Percentiles rank a stretch among this genome's conserved stretches.
These are phyloP conservation scores for Lepidium aucheri DNA, from an alignment of 345 rosid species.

Conservation along the genomic window DNA sequence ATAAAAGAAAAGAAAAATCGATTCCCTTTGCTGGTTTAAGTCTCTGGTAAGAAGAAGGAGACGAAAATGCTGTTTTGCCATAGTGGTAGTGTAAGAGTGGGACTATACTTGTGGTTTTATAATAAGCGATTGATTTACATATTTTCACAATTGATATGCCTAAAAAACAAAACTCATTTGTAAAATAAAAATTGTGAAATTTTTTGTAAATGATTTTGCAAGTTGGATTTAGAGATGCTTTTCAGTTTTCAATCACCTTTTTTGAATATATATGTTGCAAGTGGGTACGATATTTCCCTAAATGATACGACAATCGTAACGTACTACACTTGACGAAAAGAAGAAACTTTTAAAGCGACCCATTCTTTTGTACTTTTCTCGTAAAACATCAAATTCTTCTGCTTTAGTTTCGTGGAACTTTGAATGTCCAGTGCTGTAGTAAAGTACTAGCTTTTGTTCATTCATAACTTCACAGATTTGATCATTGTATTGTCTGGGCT, in stretches of 20 bases:
- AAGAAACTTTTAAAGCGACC: conserved; percentile 21
- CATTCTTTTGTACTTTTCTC: conserved; percentile 6
- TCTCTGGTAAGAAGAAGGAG: conserved; percentile 21
- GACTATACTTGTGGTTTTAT: conserved; percentile 9
- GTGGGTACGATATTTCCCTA: conserved; percentile 20
- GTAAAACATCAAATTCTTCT: conserved; percentile 29
- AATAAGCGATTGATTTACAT: neutral
- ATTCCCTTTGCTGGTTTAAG: conserved; percentile 21
- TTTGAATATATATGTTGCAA: conserved; percentile 7
- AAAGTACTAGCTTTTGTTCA: neutral
- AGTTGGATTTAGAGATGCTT: conserved; percentile 10
- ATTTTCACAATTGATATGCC: neutral
- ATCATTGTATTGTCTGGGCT: neutral
- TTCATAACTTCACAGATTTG: neutral
- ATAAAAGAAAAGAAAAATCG: conserved; percentile 1
- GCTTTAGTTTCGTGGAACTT: neutral
- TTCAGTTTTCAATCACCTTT: conserved; percentile 2
- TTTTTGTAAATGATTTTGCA: neutral
- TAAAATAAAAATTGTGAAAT: too few species aligned
- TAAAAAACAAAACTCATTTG: too few species aligned
- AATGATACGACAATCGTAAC: neutral
- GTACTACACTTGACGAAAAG: conserved; percentile 14
- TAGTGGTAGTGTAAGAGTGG: neutral
- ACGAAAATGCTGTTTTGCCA: conserved; percentile 19
- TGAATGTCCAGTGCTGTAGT: neutral